Evolutionary conservation across 2,329 filamentous ascomycete genomes (phyloP), one percentile per base, ranked within the genome.

Genomic region (Polytolypa hystricis): DNA sequence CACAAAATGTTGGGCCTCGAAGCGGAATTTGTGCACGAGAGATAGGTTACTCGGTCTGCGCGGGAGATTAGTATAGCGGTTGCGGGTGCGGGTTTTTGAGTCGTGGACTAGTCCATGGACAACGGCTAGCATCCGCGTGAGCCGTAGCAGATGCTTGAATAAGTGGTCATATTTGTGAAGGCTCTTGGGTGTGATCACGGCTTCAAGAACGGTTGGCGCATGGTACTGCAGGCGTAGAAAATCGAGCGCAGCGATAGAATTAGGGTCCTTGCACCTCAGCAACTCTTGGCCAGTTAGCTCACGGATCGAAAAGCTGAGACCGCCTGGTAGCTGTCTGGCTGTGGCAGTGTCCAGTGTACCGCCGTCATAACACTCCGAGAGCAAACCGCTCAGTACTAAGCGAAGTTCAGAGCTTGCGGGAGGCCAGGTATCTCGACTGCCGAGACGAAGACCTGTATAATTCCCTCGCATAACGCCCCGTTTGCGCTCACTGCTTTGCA

Each of bases 351-450:
- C 49, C 44, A n/a, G 50, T 47, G 12, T 46, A 36, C 20, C 36
- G 4, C 21, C 17, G 21, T 62, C 59, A 47, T 85, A 84, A 44
- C 77, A 84, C 45, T 95, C 87, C 2, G 73, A 71, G 5, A 96
- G 64, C 1, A 96, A 73, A 0, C 85, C 86, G 72, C 87, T 93
- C 12, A 98, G 67, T 0, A 84, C 84, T 4, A 96, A 69, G 7
- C 86, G 77, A n/a, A 98, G 64, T 56, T 96, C 91, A 0, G 87
- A 95, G 56, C 84, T 93, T 16, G 86, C 86, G 4, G 91, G 91
- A 17, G 91, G 91, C 91, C 91, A 96, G 20, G 71, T 84, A 38
- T 84, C 77, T 49, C 85, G 74, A 2, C 74, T 76, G n/a, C 82
- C 82, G 1, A 96, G 67, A 27, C 86, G 80, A 27, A 96, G 67